Evolutionary conservation across 352 stramenopile genomes (phyloP).

Genomic region (Pythium biforme): DNA sequence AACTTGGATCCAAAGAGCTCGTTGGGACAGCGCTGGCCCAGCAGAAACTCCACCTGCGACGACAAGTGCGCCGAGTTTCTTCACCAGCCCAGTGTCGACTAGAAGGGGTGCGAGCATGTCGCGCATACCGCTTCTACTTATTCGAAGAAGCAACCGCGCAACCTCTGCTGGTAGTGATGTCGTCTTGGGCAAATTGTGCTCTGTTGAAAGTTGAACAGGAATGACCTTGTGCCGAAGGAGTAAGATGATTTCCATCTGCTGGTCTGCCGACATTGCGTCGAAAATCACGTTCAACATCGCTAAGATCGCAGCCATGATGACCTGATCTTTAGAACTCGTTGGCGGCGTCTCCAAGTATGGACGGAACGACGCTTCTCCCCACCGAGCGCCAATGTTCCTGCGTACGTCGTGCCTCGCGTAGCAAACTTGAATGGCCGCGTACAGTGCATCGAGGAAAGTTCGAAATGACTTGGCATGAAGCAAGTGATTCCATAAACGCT

Average conservation of each 20-base stretch:
- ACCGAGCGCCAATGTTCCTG: conserved; percentile 30
- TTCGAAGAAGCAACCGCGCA: conserved; percentile 43
- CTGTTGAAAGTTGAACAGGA: conserved; percentile 30
- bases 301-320: conserved; percentile 49
- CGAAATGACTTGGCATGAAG: conserved; percentile 44
- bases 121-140: conserved; percentile 40
- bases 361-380: conserved; percentile 31
- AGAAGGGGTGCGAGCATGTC: conserved; percentile 63
- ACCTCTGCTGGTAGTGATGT: conserved; percentile 37
- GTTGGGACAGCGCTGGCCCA: background rate
- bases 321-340: conserved; percentile 40
- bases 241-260: conserved; percentile 47
- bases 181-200: conserved; percentile 10
- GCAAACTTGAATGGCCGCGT: conserved; percentile 47
- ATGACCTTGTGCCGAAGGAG: conserved; percentile 54
- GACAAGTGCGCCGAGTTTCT: conserved; percentile 7
- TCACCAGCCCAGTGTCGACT: conserved; percentile 52
- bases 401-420: conserved; percentile 26
- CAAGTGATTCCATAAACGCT: conserved; percentile 2
- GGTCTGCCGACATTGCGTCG: conserved; percentile 30
- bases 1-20: conserved; percentile 13
- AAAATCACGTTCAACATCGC: conserved; percentile 37
- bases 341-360: conserved; percentile 18
- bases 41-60: background rate
- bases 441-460: conserved; percentile 63